Conservation (phyloP, 768 basidiomycete species). For the Ramaria rubella region DNA sequence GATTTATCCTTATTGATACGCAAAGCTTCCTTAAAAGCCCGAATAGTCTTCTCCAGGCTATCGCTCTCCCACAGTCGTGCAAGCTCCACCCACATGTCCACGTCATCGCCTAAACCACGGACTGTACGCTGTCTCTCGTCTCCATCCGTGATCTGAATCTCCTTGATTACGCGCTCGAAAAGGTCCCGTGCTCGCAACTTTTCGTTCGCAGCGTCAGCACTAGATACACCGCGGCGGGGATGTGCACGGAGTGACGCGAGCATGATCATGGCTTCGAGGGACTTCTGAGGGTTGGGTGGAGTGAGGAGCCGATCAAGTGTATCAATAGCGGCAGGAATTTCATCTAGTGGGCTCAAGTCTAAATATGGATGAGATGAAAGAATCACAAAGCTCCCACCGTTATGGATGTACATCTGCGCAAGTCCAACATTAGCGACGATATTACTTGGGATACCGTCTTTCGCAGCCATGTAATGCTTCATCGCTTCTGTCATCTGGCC, state of each 20-base stretch:
- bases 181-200: slow-evolving; percentile 69
- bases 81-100: slow-evolving; percentile 87
- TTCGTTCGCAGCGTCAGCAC: slow-evolving; percentile 66
- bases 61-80: slow-evolving; percentile 86
- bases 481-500: slow-evolving; percentile 55
- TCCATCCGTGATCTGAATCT: slow-evolving; percentile 60
- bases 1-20: slow-evolving; percentile 49
- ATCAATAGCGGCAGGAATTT: slow-evolving; percentile 79
- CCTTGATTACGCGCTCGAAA: slow-evolving; percentile 67
- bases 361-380: slow-evolving; percentile 2
- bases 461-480: slow-evolving; percentile 60
- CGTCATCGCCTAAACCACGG: slow-evolving; percentile 61
- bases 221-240: slow-evolving; percentile 73
- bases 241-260: slow-evolving; percentile 84
- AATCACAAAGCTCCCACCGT: slow-evolving; percentile 43
- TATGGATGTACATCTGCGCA: slow-evolving; percentile 81
- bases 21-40: slow-evolving; percentile 68
- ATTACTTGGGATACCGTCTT: slow-evolving; percentile 66
- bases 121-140: slow-evolving; percentile 30
- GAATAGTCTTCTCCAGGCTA: slow-evolving; percentile 62
- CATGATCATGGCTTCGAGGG: slow-evolving; percentile 80
- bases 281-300: slow-evolving; percentile 54
- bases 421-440: slow-evolving; percentile 76
- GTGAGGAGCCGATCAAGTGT: slow-evolving; percentile 74
- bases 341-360: no score